These are phyloP conservation scores for Singerocomus inundabilis DNA, from an alignment of 1,284 basidiomycete species.

Conservation along the genomic window DNA sequence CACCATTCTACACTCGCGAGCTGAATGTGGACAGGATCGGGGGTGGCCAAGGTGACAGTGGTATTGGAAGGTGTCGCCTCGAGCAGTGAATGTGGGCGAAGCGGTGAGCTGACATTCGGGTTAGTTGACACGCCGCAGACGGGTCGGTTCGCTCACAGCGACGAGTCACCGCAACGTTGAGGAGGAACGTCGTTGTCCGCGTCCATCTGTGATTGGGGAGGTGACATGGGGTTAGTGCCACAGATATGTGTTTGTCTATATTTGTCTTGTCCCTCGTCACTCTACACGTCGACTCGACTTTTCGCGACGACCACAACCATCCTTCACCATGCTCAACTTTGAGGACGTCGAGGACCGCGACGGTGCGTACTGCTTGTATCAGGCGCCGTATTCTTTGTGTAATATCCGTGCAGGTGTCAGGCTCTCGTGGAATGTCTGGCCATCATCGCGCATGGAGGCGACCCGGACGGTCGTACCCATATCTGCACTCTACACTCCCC, in stretches of 20 bases:
- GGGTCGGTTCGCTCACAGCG: background rate
- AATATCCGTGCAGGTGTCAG: conserved; percentile 63
- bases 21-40: conserved; percentile 12
- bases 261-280: conserved; percentile 16
- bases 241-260: conserved; percentile 22
- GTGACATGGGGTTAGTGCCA: conserved; percentile 1
- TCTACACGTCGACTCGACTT: conserved; percentile 25
- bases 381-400: background rate
- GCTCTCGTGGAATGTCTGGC: conserved; percentile 98
- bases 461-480: conserved; percentile 98
- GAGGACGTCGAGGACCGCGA: conserved; percentile 65
- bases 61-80: conserved; percentile 22
- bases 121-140: background rate
- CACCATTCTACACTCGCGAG: conserved; percentile 13
- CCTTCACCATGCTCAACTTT: conserved; percentile 44
- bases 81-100: background rate
- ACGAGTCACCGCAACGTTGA: background rate
- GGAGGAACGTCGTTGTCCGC: background rate
- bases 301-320: conserved; percentile 4
- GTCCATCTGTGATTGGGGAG: background rate
- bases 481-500: conserved; percentile 94
- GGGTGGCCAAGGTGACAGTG: conserved; percentile 18
- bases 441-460: conserved; percentile 95
- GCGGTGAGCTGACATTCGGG: background rate
- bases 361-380: conserved; percentile 37